Conservation (phyloP, 768 basidiomycete species). For the Tephrocybe sp. region DNA sequence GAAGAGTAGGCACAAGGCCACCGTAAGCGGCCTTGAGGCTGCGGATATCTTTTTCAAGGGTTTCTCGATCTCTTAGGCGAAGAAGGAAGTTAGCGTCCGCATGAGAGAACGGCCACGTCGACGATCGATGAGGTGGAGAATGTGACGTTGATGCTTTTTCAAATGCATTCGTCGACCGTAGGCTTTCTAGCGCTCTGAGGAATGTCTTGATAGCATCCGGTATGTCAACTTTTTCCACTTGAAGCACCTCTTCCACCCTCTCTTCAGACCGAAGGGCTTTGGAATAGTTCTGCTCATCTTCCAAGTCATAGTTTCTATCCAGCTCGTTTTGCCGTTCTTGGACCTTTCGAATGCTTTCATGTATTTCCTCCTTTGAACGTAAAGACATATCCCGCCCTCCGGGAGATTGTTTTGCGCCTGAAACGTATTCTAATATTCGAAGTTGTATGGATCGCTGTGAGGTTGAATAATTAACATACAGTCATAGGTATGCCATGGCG, state of each 20-base stretch:
- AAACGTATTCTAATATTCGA: constrained; percentile 2
- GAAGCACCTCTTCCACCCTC: constrained; percentile 43
- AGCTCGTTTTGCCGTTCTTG: constrained; percentile 34
- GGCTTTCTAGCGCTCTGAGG: constrained; percentile 44
- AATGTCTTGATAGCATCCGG: constrained; percentile 58
- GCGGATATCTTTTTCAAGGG: constrained; percentile 9
- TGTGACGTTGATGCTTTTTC: constrained; percentile 5
- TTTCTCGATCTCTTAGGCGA: constrained; percentile 1
- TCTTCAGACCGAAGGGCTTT: constrained; percentile 35
- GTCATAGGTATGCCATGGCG: neutral
- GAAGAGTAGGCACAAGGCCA: constrained; percentile 34
- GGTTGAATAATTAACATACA: neutral
- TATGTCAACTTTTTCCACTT: constrained; percentile 43
- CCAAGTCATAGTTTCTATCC: constrained; percentile 39
- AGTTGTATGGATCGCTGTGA: constrained; percentile 1
- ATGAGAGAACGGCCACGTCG: constrained; percentile 13
- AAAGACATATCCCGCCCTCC: neutral
- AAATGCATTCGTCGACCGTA: neutral
- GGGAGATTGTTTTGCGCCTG: neutral
- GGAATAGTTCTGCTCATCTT: constrained; percentile 39
- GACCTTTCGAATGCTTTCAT: constrained; percentile 11
- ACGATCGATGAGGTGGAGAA: constrained; percentile 4
- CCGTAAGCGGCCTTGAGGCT: constrained; percentile 3
- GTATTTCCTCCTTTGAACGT: constrained; percentile 12
- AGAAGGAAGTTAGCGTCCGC: neutral